Percentiles rank a stretch among this genome's conserved stretches.
These are phyloP conservation scores for Sarcocystis neurona DNA, from an alignment of 169 alveolate genomes.

Conservation along the genomic window DNA sequence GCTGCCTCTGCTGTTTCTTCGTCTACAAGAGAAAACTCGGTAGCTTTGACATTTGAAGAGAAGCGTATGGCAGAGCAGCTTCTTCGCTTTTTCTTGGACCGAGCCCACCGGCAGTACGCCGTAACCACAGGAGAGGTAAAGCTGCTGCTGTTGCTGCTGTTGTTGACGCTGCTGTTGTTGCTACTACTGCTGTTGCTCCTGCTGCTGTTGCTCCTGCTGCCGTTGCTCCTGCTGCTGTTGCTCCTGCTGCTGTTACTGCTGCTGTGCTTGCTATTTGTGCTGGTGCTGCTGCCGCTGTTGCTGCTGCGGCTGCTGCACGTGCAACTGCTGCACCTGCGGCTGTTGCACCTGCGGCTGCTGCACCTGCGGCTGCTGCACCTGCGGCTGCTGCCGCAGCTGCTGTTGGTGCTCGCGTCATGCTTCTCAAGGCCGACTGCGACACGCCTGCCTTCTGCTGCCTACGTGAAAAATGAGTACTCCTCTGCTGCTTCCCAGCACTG, in stretches of 20 bases:
- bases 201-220: background rate
- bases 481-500: no score
- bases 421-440: no score
- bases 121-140: slow-evolving; percentile 6
- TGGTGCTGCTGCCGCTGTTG: background rate
- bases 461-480: no score
- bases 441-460: no score
- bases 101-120: background rate
- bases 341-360: no score
- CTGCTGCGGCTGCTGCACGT: background rate
- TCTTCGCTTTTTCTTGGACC: background rate
- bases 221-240: background rate
- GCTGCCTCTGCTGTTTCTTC: no score
- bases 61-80: background rate
- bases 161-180: background rate
- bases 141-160: background rate
- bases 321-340: background rate
- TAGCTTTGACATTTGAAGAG: background rate
- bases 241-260: background rate
- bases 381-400: no score
- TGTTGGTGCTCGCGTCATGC: no score
- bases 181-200: background rate
- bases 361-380: no score
- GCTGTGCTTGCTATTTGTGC: background rate
- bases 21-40: no score